Evolutionary conservation across 2,329 filamentous ascomycete genomes (phyloP), one percentile per base, ranked within the genome.

Genomic region (Penicillium sp.): DNA sequence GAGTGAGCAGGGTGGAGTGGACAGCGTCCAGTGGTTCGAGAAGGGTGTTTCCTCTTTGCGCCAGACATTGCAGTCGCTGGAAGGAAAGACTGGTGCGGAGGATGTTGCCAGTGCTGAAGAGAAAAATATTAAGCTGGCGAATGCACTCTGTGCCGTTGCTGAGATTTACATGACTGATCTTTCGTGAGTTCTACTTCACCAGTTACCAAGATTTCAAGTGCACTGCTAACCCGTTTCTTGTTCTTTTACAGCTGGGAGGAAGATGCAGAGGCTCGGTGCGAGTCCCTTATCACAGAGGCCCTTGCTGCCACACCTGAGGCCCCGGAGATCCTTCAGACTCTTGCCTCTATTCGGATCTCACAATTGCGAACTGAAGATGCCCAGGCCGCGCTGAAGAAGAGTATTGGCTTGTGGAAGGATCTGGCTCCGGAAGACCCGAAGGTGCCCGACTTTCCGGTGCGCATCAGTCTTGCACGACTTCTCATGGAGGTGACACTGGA

Each of bases 141-240:
- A 91, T 66, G 91, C 93, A n/a, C 83, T 99, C 35, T 99, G 96
- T 75, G 91, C 90, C 27, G 91, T 98, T 59, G 88, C 91, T 7
- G 95, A 99, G 78, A 91, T 99, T 49, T 99, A 97, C 80, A 99
- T 99, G 95, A 99, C 95, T 11, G 95, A 99, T 78, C 79, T 98
- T 67, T 95, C 90, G 68, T 95, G 85, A 73, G 78, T 77, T 53
- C 5, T 11, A 41, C 27, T 45, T 2, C 16, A 43, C 16, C 9
- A 14, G 7, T 13, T 33, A n/a, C 13, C 10, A 33, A 35, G 19
- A 1, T 7, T 11, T 10, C n/a, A 22, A 11, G 41, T n/a, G 11
- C 41, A 19, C 27, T 45, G 33, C 39, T 53, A 37, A 53, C 43
- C 7, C 13, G 19, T 21, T 10, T 5, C 60, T 48, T 24, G 14